Percentiles rank a stretch among this genome's conserved stretches.
These are phyloP conservation scores for Lasiodiplodia citricola DNA, from an alignment of 2,329 filamentous ascomycete genomes.

Conservation along the genomic window DNA sequence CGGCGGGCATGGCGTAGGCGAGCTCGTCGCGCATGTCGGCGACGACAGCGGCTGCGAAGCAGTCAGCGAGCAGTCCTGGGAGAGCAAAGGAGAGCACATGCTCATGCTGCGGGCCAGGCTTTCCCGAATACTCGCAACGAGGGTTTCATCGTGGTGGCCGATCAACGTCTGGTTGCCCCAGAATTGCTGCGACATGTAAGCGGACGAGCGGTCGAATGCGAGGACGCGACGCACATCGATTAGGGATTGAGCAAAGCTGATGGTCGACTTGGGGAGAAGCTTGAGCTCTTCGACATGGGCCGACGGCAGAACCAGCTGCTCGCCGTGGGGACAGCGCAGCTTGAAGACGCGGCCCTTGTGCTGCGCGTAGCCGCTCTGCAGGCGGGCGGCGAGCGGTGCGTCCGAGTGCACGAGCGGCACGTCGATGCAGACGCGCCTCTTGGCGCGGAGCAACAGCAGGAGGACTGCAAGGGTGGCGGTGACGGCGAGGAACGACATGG, in stretches of 20 bases:
- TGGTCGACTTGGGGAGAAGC: neutral
- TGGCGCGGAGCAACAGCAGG: neutral
- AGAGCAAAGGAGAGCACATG: neutral
- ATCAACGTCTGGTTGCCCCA: neutral
- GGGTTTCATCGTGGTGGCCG: neutral
- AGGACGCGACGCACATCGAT: neutral
- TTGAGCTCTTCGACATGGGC: neutral
- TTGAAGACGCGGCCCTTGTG: neutral
- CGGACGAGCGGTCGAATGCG: neutral
- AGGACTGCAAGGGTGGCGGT: neutral
- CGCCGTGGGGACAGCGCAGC: neutral
- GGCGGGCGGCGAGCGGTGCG: neutral
- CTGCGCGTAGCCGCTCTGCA: neutral
- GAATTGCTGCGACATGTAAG: neutral
- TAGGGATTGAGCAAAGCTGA: neutral
- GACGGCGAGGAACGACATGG: neutral
- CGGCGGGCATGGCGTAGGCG: neutral
- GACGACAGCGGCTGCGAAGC: neutral
- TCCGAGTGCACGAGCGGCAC: conserved; percentile 1
- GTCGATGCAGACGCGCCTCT: neutral
- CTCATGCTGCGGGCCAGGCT: conserved; percentile 3
- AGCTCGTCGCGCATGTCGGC: conserved; percentile 2
- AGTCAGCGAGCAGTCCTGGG: neutral
- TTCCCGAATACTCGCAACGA: neutral
- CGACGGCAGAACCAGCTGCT: neutral